A percentile compares a stretch with the other conserved stretches of the same genome.
phyloP scores from a whole-genome alignment of 2,329 filamentous ascomycete species.

The Epichloe hybrida region DNA sequence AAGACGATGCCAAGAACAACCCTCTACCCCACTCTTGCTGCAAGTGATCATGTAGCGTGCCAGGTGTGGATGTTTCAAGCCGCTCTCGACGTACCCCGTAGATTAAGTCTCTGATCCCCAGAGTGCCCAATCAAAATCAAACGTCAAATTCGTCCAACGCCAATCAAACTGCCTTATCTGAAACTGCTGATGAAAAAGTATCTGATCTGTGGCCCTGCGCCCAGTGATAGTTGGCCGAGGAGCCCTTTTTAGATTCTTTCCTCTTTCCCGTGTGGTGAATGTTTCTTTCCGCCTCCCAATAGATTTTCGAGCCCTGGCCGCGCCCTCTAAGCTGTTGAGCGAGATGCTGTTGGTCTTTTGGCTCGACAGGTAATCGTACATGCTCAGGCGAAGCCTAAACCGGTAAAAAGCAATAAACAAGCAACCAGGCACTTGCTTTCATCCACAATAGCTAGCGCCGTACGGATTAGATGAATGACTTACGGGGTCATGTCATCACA shows the following conservation, averaged over 20 bases:
- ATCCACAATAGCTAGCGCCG: not conserved
- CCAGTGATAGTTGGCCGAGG: not conserved
- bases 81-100: not conserved
- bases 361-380: not conserved
- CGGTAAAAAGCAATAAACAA: not conserved
- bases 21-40: conserved; percentile 3
- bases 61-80: conserved; percentile 1
- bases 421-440: not conserved
- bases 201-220: not conserved
- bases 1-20: conserved; percentile 2
- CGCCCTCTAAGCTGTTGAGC: not conserved
- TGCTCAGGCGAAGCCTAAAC: not conserved
- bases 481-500: conserved; percentile 25
- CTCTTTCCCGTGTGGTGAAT: not conserved
- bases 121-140: conserved; percentile 1
- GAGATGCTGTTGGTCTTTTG: not conserved
- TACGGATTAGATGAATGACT: not conserved
- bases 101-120: not conserved
- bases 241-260: not conserved
- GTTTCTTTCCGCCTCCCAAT: not conserved
- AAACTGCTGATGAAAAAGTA: not conserved
- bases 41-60: conserved; percentile 1
- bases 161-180: not conserved
- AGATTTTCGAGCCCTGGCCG: not conserved
- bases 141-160: not conserved